Percentiles rank a stretch among this genome's conserved stretches.
Conservation (phyloP, 306 rosid genomes). For the Delonix regia region DNA sequence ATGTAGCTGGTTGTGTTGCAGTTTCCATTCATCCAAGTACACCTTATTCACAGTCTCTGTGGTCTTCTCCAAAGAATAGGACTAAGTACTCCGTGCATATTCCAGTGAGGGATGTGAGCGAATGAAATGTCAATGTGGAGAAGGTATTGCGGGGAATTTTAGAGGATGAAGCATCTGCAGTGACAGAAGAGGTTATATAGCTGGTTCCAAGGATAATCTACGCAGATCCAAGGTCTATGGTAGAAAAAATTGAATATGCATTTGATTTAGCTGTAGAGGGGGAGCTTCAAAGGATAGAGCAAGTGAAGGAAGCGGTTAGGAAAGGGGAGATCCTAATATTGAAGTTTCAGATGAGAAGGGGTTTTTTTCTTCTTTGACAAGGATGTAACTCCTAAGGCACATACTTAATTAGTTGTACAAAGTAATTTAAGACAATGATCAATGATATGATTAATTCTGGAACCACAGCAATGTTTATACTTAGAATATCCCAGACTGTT, state of each 20-base stretch:
- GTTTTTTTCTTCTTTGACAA: not conserved
- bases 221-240: conserved; percentile 61
- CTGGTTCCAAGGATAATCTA: conserved; percentile 72
- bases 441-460: not conserved
- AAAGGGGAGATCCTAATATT: conserved; percentile 71
- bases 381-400: not conserved
- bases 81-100: conserved; percentile 69
- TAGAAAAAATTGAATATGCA: conserved; percentile 63
- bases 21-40: conserved; percentile 91
- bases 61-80: conserved; percentile 72
- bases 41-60: conserved; percentile 77
- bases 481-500: no score
- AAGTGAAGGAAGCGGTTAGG: conserved; percentile 54
- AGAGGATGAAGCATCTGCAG: conserved; percentile 49
- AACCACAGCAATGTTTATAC: not conserved
- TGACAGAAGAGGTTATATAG: conserved; percentile 80
- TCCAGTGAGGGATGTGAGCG: conserved; percentile 64
- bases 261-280: conserved; percentile 74
- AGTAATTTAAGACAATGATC: not conserved
- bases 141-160: conserved; percentile 54
- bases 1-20: conserved; percentile 83
- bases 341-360: conserved; percentile 71
- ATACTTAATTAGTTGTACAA: not conserved
- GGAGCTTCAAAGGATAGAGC: conserved; percentile 66
- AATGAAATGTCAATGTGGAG: conserved; percentile 60